Conservation (phyloP, 2,329 filamentous ascomycete genomes). For the Fusarium setosum region DNA sequence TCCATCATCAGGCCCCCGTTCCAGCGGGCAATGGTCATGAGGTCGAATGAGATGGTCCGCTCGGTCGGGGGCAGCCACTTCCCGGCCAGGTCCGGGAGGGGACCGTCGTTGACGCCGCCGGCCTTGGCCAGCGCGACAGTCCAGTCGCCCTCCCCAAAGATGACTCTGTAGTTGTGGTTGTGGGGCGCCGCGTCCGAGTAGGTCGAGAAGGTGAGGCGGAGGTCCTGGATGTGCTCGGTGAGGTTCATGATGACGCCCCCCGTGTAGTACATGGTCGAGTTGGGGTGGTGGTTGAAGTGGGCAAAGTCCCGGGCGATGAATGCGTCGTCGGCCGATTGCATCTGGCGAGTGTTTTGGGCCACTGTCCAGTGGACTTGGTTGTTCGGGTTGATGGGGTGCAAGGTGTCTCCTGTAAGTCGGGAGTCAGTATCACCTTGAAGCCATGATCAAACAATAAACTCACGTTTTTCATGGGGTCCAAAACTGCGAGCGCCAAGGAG, state of each 20-base stretch:
- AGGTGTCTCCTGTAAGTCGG: too few relatives aligned
- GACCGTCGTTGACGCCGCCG: neutral
- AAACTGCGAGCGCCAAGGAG: too few relatives aligned
- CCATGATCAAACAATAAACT: too few relatives aligned
- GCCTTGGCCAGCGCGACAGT: neutral
- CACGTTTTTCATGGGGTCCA: too few relatives aligned
- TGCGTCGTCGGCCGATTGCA: constrained; percentile 5
- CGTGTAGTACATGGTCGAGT: constrained; percentile 3
- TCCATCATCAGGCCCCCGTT: constrained; percentile 1
- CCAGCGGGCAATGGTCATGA: constrained; percentile 2
- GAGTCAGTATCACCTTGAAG: too few relatives aligned
- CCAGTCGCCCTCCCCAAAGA: constrained; percentile 9
- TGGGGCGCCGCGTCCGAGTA: neutral
- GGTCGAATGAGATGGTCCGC: neutral
- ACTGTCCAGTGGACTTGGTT: neutral
- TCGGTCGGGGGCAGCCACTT: neutral
- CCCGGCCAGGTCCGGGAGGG: neutral
- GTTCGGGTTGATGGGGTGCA: neutral
- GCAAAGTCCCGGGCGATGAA: neutral
- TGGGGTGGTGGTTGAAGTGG: neutral
- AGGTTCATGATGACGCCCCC: neutral
- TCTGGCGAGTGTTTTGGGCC: neutral
- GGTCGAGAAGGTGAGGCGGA: neutral
- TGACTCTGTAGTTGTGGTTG: constrained; percentile 2
- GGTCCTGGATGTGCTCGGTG: neutral